Evolutionary conservation across 2,329 filamentous ascomycete genomes (phyloP), one percentile per base, ranked within the genome.

Genomic region (Clarireedia homoeocarpa): DNA sequence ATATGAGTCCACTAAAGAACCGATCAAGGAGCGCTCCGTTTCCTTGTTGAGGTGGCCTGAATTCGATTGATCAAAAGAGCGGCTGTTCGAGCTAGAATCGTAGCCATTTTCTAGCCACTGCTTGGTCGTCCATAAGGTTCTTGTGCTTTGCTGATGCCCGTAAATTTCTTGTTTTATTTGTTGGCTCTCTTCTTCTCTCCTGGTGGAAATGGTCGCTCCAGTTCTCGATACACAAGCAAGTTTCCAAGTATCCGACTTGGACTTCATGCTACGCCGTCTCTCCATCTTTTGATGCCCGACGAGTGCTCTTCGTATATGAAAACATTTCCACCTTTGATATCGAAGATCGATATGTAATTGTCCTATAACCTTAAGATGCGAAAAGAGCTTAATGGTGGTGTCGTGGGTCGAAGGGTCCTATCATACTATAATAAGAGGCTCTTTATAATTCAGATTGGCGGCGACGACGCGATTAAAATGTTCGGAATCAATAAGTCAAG

Each of bases 151-250:
- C 55, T 65, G 44, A 68, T 66, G 4, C 65, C 66, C 5, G 64
- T 62, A n/a, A 61, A 65, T 57, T 62, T 71, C 61, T 77, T 83
- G 57, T 77, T 79, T 63, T 85, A 85, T 71, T 89, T 91, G 72
- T 86, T 84, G 0, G 89, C 89, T 47, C 86, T 79, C 71, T 94
- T 94, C 78, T 92, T 94, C 74, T 92, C 87, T 5, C 89, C 89
- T 0, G 88, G 86, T 2, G 86, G 84, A 62, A 91, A 91, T 88
- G 85, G 70, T 86, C 92, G 91, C 72, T 97, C 94, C 89, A 99
- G 96, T 70, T 99, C 94, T 30, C 94, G 83, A 69, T 99, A 99
- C 1, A 94, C 96, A 57, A 99, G 74, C 71, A 99, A 99, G 74
- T 94, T 97, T 52, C 94, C 94, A 0, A 94, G 95, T 2, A 97